Base-by-base conservation (phyloP, 1,139 yeast genomes). In the Taiozyma sp. region DNA sequence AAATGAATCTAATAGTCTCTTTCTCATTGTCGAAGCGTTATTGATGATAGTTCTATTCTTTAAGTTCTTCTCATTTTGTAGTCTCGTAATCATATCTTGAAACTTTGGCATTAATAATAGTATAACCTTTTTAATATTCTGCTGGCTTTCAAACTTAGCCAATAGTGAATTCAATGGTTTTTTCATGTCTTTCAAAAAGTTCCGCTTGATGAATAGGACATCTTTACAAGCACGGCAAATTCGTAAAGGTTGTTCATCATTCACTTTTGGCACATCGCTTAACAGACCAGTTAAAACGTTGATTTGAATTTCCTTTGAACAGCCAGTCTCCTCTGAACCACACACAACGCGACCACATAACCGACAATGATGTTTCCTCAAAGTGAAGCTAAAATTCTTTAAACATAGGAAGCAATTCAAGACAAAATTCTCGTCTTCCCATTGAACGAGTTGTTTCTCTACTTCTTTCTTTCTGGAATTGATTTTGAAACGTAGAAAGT, bases 361-460 rank as follows among this genome's bases (percentile, higher is more conserved):
- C 35, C 96, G 72, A 64, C 97, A 89, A 64, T 89, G 97, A 63
- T 93, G 98, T 59, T 88, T 89, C 51, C 97, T 73, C 22, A 80
- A 64, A 6, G 85, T 65, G 46, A 86, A 69, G 30, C 75, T 75
- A 65, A 89, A 93, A 39, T 64, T 62, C 13, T 74, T 71, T 24
- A 71, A 66, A 61, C 99, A 93, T 6, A 88, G 71, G 4, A 79
- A 73, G 64, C 99, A 93, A 53, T 73, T 70, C 0, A 71, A 60
- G 0, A 77, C 75, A 2, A 60, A 62, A 1, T 68, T 56, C 58
- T 85, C 95, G 52, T 75, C 74, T 54, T 80, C 80, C 98, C 98
- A 93, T 30, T 75, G 74, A 4, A 81, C 83, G n/a, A 83, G 67
- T 19, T 72, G 68, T 52, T 71, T 74, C 61, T 85, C 88, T 24